Evolutionary conservation across 805 yeast species (phyloP), one percentile per base, ranked within the genome.

Genomic region (Yarrowia yakushimensis): DNA sequence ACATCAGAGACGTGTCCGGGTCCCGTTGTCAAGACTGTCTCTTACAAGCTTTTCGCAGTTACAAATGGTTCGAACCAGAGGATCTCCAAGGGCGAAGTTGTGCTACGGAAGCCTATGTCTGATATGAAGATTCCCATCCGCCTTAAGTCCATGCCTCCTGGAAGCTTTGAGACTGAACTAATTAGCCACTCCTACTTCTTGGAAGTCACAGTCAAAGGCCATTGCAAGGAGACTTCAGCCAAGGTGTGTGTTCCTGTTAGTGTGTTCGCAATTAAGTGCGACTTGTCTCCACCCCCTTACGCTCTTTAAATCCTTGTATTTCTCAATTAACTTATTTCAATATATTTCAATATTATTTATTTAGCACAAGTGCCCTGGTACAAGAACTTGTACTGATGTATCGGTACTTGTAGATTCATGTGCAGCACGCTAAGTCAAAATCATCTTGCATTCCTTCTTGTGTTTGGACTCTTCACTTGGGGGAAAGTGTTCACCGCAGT

Each of bases 401-500:
- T 25, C 8, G 4, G 27, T 25, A 25, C 27, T n/a, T 7, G 33
- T 30, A 30, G 12, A 10, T 30, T 30, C 50, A 23, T n/a, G n/a
- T n/a, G 12, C 17, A 42, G 34, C 22, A 8, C n/a, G 36, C 36
- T 45, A 45, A 20, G 36, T 12, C 33, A 43, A 17, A 20, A 20
- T 48, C 55, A 48, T 48, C 17, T 48, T 48, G 39, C 55, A 48
- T 48, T 31, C 55, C 39, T 48, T 48, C 39, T 48, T 48, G 39
- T 48, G 55, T 11, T 48, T 31, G 30, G 27, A 11, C 20, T 48
- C 55, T 33, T 48, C 39, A n/a, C 28, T 31, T 9, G 55, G 39
- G n/a, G 55, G 55, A 23, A 48, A 48, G n/a, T 48, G 39, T n/a
- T 48, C 55, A 17, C 55, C 55, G 12, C 55, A 48, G 39, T 48